Base-by-base conservation (phyloP, 441 rosid species). In the Viola pubescens region DNA sequence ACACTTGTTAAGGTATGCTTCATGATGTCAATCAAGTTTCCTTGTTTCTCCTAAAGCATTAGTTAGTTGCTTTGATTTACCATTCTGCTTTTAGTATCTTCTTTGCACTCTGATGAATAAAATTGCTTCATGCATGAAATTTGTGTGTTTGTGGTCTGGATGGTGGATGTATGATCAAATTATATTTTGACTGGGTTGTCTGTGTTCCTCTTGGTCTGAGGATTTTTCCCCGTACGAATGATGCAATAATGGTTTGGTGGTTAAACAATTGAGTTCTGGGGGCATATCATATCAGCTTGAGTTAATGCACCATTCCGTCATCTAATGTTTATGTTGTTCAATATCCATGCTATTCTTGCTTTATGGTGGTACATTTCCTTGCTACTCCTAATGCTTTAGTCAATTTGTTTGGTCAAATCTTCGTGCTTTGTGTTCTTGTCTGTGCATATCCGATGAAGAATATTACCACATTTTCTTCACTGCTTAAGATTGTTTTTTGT, bases 1-100 rank as follows among this genome's bases (percentile, higher is more conserved):
- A 72, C 66, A 52, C 91, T 82, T 70, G 75, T 82, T 63, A 82
- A 82, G 91, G 88, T 85, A 74, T 56, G 9, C 0, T 54, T 50
- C 9, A 57, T 52, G 39, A 14, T 9, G 59, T 43, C 10, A 43
- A 9, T 26, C 34, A 43, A 6, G 7, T 43, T 9, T 43, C 10
- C 46, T 6, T 43, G 10, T 1, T 9, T 43, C 7, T 6, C 10
- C 10, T 43, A 6, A 43, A 43, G 46, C 46, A 43, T 43, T 6
- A 26, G 3, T 43, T 9, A 5, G 41, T 10, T 52, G 14, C 10
- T 52, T 37, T 3, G 6, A 0, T 48, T 48, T 48, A 9, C 13
- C 2, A 48, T 13, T 13, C 10, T 37, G 9, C 26, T 34, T 34
- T 52, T 16, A 34, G 13, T 26, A 8, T 19, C 16, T 51, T 44